Conservation (phyloP, 331 rosid species). For the Quercus phellos region DNA sequence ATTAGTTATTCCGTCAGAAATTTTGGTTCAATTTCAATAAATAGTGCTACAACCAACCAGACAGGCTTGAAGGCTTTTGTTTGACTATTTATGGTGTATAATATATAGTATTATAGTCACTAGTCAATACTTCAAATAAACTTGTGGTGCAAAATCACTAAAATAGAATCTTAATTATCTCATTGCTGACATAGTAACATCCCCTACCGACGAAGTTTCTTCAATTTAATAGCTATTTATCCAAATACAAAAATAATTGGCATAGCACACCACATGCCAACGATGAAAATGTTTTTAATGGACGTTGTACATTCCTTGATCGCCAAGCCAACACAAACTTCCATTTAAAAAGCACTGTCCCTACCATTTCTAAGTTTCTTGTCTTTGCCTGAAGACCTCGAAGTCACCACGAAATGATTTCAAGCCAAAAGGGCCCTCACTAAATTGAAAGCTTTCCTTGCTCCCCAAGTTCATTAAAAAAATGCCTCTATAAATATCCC, state of each 20-base stretch:
- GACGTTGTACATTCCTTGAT: constrained; percentile 11
- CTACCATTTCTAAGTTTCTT: not conserved
- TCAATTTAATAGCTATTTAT: too few species aligned
- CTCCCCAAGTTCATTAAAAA: constrained; percentile 5
- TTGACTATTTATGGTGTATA: not conserved
- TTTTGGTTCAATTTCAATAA: too few species aligned
- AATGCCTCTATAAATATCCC: constrained; percentile 6
- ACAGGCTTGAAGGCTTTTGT: not conserved
- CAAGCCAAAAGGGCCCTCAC: too few species aligned
- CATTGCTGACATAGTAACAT: not conserved
- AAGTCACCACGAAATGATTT: not conserved
- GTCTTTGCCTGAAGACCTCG: not conserved
- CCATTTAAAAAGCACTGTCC: not conserved
- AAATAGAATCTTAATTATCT: not conserved
- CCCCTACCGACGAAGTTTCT: not conserved
- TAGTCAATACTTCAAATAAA: too few species aligned
- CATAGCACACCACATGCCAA: not conserved
- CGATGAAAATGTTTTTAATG: not conserved
- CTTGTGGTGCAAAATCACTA: not conserved
- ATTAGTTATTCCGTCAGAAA: too few species aligned
- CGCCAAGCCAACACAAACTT: constrained; percentile 13
- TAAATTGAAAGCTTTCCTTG: constrained; percentile 14
- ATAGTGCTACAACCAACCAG: not conserved
- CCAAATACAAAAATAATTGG: too few species aligned
- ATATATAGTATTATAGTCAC: too few species aligned